Evolutionary conservation across 2,329 filamentous ascomycete species (phyloP).

Genomic region (Fusarium succisae): DNA sequence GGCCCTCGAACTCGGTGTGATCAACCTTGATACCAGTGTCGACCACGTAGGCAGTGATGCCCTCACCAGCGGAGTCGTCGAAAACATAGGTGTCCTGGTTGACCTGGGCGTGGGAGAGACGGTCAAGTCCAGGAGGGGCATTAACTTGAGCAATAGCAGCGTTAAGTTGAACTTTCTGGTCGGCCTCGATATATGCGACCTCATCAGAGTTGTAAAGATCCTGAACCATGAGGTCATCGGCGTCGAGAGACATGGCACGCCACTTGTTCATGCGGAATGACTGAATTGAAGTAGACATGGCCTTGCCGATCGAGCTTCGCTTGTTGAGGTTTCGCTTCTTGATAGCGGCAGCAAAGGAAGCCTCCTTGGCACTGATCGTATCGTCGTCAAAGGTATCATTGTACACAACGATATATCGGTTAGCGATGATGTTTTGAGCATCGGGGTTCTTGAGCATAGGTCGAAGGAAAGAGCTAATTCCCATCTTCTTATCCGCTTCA

Average conservation of each 20-base stretch:
- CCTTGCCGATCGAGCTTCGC: slow-evolving; percentile 57
- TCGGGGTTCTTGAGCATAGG: slow-evolving; percentile 59
- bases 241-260: slow-evolving; percentile 64
- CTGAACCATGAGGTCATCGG: slow-evolving; percentile 59
- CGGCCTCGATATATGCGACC: slow-evolving; percentile 64
- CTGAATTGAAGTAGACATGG: slow-evolving; percentile 58
- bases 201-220: slow-evolving; percentile 59
- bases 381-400: slow-evolving; percentile 61
- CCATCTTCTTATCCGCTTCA: slow-evolving; percentile 28
- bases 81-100: slow-evolving; percentile 54
- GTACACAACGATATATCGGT: slow-evolving; percentile 73
- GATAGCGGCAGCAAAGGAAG: slow-evolving; percentile 58
- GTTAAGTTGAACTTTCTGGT: slow-evolving; percentile 56
- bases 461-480: slow-evolving; percentile 45
- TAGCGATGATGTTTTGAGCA: slow-evolving; percentile 59
- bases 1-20: slow-evolving; percentile 66
- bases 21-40: slow-evolving; percentile 70
- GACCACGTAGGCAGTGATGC: slow-evolving; percentile 70
- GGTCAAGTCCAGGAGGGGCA: slow-evolving; percentile 63
- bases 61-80: slow-evolving; percentile 61
- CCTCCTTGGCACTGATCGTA: slow-evolving; percentile 60
- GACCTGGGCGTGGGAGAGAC: slow-evolving; percentile 57
- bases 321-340: slow-evolving; percentile 67
- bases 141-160: slow-evolving; percentile 60
- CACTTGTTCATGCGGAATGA: slow-evolving; percentile 59